A percentile compares a stretch with the other conserved stretches of the same genome.
Evolutionary conservation across 306 rosid genomes (phyloP).

Genomic region (Prunus padus): DNA sequence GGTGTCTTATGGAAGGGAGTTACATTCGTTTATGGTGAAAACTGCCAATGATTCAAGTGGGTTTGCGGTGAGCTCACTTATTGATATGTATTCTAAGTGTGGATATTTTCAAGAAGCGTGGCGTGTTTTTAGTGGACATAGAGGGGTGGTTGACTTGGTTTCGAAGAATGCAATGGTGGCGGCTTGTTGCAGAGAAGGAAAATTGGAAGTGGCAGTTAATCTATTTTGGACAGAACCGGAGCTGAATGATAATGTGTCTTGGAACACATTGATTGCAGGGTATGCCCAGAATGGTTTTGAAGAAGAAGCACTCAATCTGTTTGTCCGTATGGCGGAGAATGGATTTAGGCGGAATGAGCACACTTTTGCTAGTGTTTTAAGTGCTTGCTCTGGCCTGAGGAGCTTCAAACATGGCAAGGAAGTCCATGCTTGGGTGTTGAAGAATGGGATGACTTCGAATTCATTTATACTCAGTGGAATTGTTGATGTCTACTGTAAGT

Average conservation of each 20-base stretch:
- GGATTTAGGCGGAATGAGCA: slow-evolving; percentile 54
- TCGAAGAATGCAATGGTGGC: slow-evolving; percentile 79
- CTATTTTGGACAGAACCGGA: slow-evolving; percentile 48
- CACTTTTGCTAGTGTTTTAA: slow-evolving; percentile 65
- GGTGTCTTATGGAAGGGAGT: slow-evolving; percentile 54
- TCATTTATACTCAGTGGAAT: slow-evolving; percentile 63
- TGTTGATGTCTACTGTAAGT: slow-evolving; percentile 71
- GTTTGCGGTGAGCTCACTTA: slow-evolving; percentile 58
- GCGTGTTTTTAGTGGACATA: slow-evolving; percentile 37
- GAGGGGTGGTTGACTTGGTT: slow-evolving; percentile 49
- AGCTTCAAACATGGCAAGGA: slow-evolving; percentile 53
- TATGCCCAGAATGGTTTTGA: slow-evolving; percentile 52
- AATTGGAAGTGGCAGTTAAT: slow-evolving; percentile 57
- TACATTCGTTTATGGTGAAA: slow-evolving; percentile 77
- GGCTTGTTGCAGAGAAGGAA: slow-evolving; percentile 72
- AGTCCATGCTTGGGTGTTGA: slow-evolving; percentile 64
- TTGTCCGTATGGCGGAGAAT: slow-evolving; percentile 47
- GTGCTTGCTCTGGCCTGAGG: slow-evolving; percentile 61
- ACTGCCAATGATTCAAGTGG: slow-evolving; percentile 53
- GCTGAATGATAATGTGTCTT: slow-evolving; percentile 56
- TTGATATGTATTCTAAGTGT: slow-evolving; percentile 81
- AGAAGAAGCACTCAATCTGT: slow-evolving; percentile 55
- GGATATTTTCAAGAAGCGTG: slow-evolving; percentile 54
- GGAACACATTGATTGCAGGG: slow-evolving; percentile 82
- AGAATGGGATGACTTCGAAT: slow-evolving; percentile 42